These are phyloP conservation scores for Copromyces sp. DNA, from an alignment of 495 filamentous ascomycete genomes.

Conservation along the genomic window DNA sequence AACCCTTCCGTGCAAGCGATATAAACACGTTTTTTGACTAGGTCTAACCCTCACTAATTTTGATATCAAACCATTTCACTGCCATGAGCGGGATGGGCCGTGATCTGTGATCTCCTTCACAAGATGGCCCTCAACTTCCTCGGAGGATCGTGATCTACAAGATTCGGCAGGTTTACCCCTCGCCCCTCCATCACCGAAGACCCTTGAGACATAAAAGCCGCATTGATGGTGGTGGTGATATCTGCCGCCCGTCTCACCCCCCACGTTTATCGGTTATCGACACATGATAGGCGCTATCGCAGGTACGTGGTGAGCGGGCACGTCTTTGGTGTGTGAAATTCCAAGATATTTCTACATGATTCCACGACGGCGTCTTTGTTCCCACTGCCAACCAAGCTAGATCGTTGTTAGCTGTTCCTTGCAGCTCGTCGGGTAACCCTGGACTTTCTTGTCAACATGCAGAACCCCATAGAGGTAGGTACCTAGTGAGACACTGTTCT, in stretches of 20 bases:
- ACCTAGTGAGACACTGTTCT: neutral
- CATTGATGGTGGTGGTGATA: neutral
- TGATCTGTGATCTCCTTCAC: neutral
- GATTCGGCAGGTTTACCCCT: neutral
- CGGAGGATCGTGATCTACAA: no score
- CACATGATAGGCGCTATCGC: neutral
- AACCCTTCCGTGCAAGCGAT: neutral
- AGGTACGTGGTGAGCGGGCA: neutral
- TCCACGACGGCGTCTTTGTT: neutral
- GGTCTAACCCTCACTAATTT: neutral
- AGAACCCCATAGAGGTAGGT: neutral
- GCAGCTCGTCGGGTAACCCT: neutral
- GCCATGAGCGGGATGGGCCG: neutral
- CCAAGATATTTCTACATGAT: neutral
- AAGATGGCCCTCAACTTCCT: no score
- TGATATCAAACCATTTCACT: neutral
- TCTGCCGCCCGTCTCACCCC: neutral
- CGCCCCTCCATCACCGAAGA: neutral
- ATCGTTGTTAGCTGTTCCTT: neutral
- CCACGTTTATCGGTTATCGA: neutral
- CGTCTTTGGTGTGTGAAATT: neutral
- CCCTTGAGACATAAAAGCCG: neutral
- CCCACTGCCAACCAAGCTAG: neutral
- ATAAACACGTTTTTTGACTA: neutral
- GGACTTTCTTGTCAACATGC: neutral